Conservation (phyloP, 805 yeast genomes). For the Lipomyces sp. region DNA sequence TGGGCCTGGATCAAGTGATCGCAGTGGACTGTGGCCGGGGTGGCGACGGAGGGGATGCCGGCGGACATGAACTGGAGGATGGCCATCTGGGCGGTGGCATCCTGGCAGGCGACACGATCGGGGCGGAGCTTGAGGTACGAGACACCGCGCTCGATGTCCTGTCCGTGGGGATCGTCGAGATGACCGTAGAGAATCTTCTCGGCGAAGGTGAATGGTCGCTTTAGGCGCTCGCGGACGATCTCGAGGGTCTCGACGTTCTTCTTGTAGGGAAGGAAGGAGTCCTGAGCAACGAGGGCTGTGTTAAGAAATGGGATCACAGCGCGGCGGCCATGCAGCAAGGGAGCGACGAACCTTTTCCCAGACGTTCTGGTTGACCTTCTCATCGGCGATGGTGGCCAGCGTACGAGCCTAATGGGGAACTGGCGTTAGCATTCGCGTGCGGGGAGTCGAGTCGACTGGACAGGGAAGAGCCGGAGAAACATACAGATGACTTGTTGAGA, state of each 20-base stretch:
- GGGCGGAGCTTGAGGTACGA: constrained; percentile 91
- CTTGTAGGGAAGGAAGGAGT: constrained; percentile 88
- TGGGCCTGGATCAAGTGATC: constrained; percentile 98
- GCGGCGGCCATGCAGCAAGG: neutral
- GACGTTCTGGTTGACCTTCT: constrained; percentile 72
- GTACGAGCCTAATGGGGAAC: constrained; percentile 8
- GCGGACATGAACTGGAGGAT: constrained; percentile 96
- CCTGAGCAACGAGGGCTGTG: constrained; percentile 35
- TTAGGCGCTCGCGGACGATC: constrained; percentile 75
- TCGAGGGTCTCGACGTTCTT: constrained; percentile 75
- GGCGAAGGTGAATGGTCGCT: constrained; percentile 88
- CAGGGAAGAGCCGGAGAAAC: neutral
- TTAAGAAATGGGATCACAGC: neutral
- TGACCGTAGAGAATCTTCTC: constrained; percentile 95
- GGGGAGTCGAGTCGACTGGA: neutral
- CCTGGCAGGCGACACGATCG: constrained; percentile 99
- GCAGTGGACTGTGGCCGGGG: constrained; percentile 96
- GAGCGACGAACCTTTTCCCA: constrained; percentile 28
- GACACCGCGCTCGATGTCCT: constrained; percentile 63
- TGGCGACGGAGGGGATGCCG: constrained; percentile 79
- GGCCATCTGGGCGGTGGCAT: constrained; percentile 99
- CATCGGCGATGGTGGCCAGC: constrained; percentile 37
- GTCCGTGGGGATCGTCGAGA: constrained; percentile 75
- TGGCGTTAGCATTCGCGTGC: too few species aligned
- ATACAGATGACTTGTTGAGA: constrained; percentile 10